A percentile compares a stretch with the other conserved stretches of the same genome.
Conservation (phyloP, 441 rosid genomes). For the Pelargonium fulgidum region DNA sequence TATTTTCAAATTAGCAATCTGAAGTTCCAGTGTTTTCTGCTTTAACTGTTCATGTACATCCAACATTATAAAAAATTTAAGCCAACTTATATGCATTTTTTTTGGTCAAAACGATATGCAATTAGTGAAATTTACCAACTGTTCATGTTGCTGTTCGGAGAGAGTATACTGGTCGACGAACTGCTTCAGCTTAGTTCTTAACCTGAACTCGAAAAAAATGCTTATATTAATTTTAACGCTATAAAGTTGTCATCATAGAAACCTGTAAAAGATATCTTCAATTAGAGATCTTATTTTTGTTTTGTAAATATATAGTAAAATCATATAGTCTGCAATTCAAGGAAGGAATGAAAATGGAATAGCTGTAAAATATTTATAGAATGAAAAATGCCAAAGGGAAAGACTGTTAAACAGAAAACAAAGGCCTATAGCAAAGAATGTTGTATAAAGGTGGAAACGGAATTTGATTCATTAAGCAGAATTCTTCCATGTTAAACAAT, state of each 20-base stretch:
- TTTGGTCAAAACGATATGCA: not conserved
- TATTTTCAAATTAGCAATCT: constrained; percentile 63
- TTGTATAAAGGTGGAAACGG: no score
- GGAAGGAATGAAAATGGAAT: not conserved
- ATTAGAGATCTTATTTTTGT: no score
- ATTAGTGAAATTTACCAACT: constrained; percentile 40
- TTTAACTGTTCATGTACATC: constrained; percentile 52
- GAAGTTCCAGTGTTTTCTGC: constrained; percentile 78
- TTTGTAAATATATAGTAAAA: no score
- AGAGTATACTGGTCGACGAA: constrained; percentile 75
- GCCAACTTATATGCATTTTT: constrained; percentile 2
- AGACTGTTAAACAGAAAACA: no score
- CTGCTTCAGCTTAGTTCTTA: constrained; percentile 73
- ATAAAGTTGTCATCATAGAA: no score
- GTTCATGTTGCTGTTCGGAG: constrained; percentile 72
- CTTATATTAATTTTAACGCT: not conserved
- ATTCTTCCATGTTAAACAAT: no score
- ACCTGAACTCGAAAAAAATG: constrained; percentile 46
- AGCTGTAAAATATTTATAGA: not conserved
- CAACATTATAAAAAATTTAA: constrained; percentile 12
- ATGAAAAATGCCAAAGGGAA: not conserved
- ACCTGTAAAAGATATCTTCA: no score
- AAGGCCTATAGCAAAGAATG: no score
- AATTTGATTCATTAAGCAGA: not conserved
- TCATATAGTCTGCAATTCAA: no score